Evolutionary conservation across 768 basidiomycete genomes (phyloP).

Genomic region (Coprinopsis marcescibilis): DNA sequence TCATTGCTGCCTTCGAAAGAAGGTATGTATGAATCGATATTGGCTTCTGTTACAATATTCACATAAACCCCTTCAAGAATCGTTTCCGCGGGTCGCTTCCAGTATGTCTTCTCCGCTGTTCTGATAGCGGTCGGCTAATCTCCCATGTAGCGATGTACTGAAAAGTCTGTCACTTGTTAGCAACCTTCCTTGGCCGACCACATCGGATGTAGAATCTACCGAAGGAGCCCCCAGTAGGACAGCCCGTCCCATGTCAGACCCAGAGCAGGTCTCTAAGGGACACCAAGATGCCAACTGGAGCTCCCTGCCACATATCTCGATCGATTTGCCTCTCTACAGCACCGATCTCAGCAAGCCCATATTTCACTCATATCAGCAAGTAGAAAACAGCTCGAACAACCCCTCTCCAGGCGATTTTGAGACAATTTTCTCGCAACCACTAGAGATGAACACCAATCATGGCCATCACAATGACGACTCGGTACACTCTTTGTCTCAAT

Average conservation of each 20-base stretch:
- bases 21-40: constrained; percentile 8
- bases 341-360: constrained; percentile 6
- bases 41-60: not conserved
- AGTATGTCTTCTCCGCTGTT: not conserved
- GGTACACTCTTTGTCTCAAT: too few species aligned
- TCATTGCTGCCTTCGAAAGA: constrained; percentile 19
- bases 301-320: not conserved
- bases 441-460: too few species aligned
- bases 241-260: not conserved
- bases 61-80: not conserved
- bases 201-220: too few species aligned
- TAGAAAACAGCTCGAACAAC: not conserved
- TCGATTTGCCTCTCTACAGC: constrained; percentile 5
- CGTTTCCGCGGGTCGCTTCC: not conserved
- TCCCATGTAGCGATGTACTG: too few species aligned
- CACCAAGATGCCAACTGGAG: not conserved
- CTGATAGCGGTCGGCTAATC: too few species aligned
- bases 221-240: too few species aligned
- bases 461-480: too few species aligned
- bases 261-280: not conserved
- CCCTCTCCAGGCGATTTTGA: not conserved
- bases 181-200: too few species aligned
- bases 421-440: not conserved
- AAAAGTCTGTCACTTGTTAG: too few species aligned
- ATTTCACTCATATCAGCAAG: not conserved